Base-by-base conservation (phyloP, 2,329 filamentous ascomycete species). In the Alternaria gaisen region DNA sequence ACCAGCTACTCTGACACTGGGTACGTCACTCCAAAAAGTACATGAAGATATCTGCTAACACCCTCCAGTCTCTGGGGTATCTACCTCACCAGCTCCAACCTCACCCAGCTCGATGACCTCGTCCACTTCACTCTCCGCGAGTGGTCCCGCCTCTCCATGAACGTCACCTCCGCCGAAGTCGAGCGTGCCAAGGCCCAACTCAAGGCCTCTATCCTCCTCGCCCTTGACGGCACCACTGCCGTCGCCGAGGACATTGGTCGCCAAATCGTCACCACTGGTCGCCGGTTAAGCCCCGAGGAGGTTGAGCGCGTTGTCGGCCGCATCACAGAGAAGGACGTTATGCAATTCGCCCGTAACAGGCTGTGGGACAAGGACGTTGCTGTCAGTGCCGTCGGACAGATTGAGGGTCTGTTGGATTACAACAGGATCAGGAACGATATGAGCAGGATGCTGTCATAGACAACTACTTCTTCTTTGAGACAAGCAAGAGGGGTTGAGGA, bases 1-100 rank as follows among this genome's bases (percentile, higher is more conserved):
- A 99, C 95, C 71, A 97, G 93, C 87, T 99, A 99, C 85, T 98
- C 94, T 79, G 95, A 99, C 82, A 99, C 95, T 80, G 95, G 94
- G 93, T 97, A 88, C 82, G 90, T 80, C n/a, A 36, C 14, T 18
- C 4, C 58, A 51, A n/a, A 11, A 30, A 4, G 9, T 24, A n/a
- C 12, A 36, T 5, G 9, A 55, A 5, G 14, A 14, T 2, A 12
- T 8, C 38, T 59, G 67, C 79, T 81, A 75, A 82, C 52, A 20
- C 3, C 22, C 5, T 5, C 22, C 75, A 97, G 95, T 87, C 92
- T 99, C 72, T 99, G 95, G 95, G 95, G 95, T 84, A 98, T 98
- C 86, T 99, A 99, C 87, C 88, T 99, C 65, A 92, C 97, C 74
- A 93, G 92, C 76, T 94, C 97, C 83, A 91, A 95, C 83, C 83